Base-by-base conservation (phyloP, 768 basidiomycete species). In the Boletus barrowsii region DNA sequence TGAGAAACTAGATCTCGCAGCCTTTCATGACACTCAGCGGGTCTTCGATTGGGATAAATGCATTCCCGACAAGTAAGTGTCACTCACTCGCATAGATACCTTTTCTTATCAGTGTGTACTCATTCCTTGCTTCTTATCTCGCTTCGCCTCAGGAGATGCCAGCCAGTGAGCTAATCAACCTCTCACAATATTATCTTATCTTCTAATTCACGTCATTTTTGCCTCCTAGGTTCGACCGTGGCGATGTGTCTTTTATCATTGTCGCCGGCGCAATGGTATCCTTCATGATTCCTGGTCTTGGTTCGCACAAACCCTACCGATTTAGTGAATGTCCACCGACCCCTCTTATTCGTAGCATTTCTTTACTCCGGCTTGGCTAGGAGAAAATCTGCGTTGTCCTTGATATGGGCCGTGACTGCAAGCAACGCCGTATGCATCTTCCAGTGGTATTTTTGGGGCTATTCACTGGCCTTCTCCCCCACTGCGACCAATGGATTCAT, bases 381-480 rank as follows among this genome's bases (percentile, higher is more conserved):
- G 43, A 76, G 88, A 63, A 90, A 90, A 72, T 79, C 77, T 70
- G 87, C 77, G 22, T 63, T 91, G 20, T 82, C 87, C 26, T 69
- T 91, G n/a, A 83, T 90, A 48, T 90, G 87, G 87, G 84, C 79
- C 11, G 85, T 87, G 54, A 76, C 81, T 36, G 86, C 86, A 5
- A 79, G 82, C 62, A 90, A 90, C 61, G 87, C 86, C 8, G 76
- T 90, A 57, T 83, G 83, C 57, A 84, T 90, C 54, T 84, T 90
- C 68, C 86, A 88, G 63, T 91, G 89, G 89, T 92, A 80, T 68
- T 77, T 85, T 71, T 87, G 86, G 84, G 86, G 86, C 69, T 95
- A 93, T 73, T 88, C 82, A 1, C 77, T 95, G 32, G 88, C 90
- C 2, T 95, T 95, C 72, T 91, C 90, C 4, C 77, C 84, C 3